Percentiles rank a stretch among this genome's conserved stretches.
phyloP scores from a whole-genome alignment of 2,329 filamentous ascomycete species.

The Fusarium sp. region DNA sequence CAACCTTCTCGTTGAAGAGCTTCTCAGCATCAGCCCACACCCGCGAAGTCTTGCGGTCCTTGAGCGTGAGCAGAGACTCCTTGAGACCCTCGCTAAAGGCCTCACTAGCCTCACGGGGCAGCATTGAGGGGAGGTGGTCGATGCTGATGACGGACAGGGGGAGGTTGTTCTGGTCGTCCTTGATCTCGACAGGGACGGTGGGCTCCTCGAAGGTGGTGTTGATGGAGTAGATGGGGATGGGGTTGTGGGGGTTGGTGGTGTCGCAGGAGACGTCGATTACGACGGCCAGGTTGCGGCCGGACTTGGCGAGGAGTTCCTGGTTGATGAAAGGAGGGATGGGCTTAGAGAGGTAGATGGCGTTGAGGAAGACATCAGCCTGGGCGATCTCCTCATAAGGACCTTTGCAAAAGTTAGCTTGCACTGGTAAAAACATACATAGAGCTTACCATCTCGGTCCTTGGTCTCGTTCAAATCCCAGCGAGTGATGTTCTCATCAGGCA shows the following conservation, averaged over 20 bases:
- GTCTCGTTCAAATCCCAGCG: conserved; percentile 84
- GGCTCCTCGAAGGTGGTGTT: conserved; percentile 90
- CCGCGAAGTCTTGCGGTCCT: conserved; percentile 76
- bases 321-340: conserved; percentile 84
- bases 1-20: conserved; percentile 85
- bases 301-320: conserved; percentile 70
- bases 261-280: conserved; percentile 85
- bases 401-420: conserved; percentile 6
- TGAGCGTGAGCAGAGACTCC: conserved; percentile 81
- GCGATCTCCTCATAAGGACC: conserved; percentile 81
- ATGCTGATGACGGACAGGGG: conserved; percentile 86
- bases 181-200: conserved; percentile 79
- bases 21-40: conserved; percentile 92
- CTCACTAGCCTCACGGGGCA: conserved; percentile 89
- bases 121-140: conserved; percentile 84
- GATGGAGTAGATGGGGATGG: conserved; percentile 83
- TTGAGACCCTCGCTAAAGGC: conserved; percentile 84
- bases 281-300: conserved; percentile 80
- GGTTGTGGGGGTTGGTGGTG: conserved; percentile 78
- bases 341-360: conserved; percentile 80
- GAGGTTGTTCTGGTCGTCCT: conserved; percentile 63
- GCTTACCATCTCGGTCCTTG: conserved; percentile 65
- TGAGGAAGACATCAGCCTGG: conserved; percentile 82
- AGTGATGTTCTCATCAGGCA: conserved; percentile 61
- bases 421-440: no score